These are phyloP conservation scores for Chaetoscypha palmicola DNA, from an alignment of 2,329 filamentous ascomycete genomes.

Conservation along the genomic window DNA sequence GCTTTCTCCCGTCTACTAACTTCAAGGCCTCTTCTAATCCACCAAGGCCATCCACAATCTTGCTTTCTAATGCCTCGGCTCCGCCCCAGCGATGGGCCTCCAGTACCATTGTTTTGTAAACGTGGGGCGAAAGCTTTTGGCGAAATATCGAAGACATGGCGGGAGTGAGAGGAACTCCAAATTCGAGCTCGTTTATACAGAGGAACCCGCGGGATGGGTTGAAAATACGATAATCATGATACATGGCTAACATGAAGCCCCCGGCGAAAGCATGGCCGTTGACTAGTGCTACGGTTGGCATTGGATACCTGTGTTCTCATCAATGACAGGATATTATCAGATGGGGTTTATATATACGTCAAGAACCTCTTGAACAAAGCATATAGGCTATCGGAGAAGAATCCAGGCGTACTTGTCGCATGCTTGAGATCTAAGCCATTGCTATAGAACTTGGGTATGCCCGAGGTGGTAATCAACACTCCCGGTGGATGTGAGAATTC, in stretches of 20 bases:
- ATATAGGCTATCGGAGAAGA: constrained; percentile 55
- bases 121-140: constrained; percentile 50
- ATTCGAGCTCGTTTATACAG: constrained; percentile 76
- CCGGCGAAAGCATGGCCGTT: constrained; percentile 79
- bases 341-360: constrained; percentile 37
- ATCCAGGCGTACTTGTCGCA: constrained; percentile 52
- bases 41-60: constrained; percentile 62
- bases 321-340: background rate
- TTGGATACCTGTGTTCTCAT: constrained; percentile 50
- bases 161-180: constrained; percentile 67
- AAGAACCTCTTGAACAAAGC: constrained; percentile 57
- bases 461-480: constrained; percentile 70
- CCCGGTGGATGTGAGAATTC: constrained; percentile 58
- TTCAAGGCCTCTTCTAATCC: constrained; percentile 55
- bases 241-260: constrained; percentile 74
- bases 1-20: constrained; percentile 51
- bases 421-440: constrained; percentile 75
- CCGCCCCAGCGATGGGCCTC: constrained; percentile 64
- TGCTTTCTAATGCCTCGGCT: constrained; percentile 54
- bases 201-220: constrained; percentile 63
- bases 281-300: constrained; percentile 74
- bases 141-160: constrained; percentile 71
- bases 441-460: constrained; percentile 71
- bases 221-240: constrained; percentile 78
- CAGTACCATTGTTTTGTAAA: constrained; percentile 61